These are phyloP conservation scores for Ulota crispa DNA, from an alignment of 225 moss, liverwort and hornwort species.

Conservation along the genomic window DNA sequence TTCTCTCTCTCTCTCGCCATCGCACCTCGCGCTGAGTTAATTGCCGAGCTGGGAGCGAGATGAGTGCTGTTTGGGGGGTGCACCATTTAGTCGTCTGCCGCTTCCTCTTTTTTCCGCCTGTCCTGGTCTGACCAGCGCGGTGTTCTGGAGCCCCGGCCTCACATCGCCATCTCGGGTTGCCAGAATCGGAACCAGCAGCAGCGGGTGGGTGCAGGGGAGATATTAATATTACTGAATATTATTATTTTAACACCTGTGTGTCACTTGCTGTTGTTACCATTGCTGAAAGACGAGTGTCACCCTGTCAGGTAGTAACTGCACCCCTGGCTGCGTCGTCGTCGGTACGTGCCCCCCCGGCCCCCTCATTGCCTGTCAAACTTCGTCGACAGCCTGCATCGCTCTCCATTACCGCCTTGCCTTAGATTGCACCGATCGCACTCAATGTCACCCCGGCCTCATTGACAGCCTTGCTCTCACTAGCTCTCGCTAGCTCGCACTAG, in stretches of 20 bases:
- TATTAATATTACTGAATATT: background rate
- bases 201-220: slow-evolving; percentile 3
- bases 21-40: slow-evolving; percentile 29
- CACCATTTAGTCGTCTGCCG: slow-evolving; percentile 22
- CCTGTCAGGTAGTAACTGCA: slow-evolving; percentile 37
- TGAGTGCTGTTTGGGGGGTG: background rate
- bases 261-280: slow-evolving; percentile 21
- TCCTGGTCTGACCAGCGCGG: slow-evolving; percentile 7
- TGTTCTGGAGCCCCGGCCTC: background rate
- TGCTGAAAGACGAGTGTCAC: background rate
- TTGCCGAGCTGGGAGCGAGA: background rate
- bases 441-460: background rate
- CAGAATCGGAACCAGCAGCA: slow-evolving; percentile 11
- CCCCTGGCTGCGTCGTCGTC: slow-evolving; percentile 40
- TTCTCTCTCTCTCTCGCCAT: slow-evolving; percentile 14
- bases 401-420: slow-evolving; percentile 15
- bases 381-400: slow-evolving; percentile 34
- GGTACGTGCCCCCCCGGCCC: slow-evolving; percentile 18
- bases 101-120: background rate
- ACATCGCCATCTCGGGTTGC: slow-evolving; percentile 29
- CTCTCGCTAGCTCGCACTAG: background rate
- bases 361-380: slow-evolving; percentile 23
- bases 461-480: slow-evolving; percentile 17
- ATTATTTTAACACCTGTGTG: background rate
- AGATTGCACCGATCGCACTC: slow-evolving; percentile 39